A percentile compares a stretch with the other conserved stretches of the same genome.
Evolutionary conservation across 2,329 filamentous ascomycete species (phyloP).

Genomic region (Alternaria burnsii): DNA sequence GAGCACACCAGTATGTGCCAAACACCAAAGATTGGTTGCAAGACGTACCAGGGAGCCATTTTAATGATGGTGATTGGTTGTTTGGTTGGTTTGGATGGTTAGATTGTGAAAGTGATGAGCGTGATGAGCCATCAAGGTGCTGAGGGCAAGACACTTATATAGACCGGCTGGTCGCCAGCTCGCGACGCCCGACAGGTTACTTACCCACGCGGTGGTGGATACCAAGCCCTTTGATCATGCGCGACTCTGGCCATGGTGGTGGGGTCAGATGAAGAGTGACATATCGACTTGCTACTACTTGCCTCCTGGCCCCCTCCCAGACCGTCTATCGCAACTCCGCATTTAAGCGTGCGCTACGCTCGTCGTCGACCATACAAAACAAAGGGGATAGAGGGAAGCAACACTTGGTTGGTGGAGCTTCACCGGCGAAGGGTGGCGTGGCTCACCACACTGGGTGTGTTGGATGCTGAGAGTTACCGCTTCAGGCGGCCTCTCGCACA

Average conservation of each 20-base stretch:
- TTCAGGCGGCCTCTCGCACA: constrained; percentile 11
- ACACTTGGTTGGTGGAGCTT: neutral
- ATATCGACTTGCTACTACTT: constrained; percentile 10
- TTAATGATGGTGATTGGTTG: constrained; percentile 21
- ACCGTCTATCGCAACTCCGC: neutral
- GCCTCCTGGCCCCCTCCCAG: neutral
- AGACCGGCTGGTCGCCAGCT: constrained; percentile 8
- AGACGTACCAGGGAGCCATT: constrained; percentile 39
- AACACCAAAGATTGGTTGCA: neutral
- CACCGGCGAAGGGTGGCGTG: constrained; percentile 1
- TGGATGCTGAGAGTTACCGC: constrained; percentile 6
- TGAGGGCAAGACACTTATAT: constrained; percentile 26
- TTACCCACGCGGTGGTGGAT: constrained; percentile 6
- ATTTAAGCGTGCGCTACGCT: neutral
- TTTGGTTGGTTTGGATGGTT: constrained; percentile 11
- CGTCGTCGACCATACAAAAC: neutral
- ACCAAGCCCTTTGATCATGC: constrained; percentile 6
- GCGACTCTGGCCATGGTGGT: constrained; percentile 9
- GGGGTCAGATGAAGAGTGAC: constrained; percentile 12
- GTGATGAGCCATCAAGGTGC: constrained; percentile 37
- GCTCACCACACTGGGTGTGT: neutral
- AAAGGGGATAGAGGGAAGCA: neutral
- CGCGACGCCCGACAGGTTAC: neutral
- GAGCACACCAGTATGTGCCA: neutral
- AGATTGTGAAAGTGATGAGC: constrained; percentile 11